phyloP scores from a whole-genome alignment of 2,329 filamentous ascomycete genomes.

The Raffaelea ambrosiae region DNA sequence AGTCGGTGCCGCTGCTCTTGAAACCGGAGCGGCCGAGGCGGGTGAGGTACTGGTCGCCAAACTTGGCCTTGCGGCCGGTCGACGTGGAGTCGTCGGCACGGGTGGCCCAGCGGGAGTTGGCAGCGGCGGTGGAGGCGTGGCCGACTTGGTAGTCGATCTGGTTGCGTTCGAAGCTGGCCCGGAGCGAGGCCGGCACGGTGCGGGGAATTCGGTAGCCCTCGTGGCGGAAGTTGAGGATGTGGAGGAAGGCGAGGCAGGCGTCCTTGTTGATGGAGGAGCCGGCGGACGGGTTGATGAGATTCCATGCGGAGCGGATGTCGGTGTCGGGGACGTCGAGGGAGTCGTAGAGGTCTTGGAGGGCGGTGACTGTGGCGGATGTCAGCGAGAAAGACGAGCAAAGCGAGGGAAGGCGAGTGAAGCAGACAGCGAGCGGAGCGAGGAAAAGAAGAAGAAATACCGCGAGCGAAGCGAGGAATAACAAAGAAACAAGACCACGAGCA shows the following conservation, averaged over 20 bases:
- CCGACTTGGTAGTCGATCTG: constrained; percentile 95
- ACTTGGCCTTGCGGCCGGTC: constrained; percentile 90
- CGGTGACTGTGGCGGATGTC: constrained; percentile 46
- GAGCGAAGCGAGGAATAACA: neutral
- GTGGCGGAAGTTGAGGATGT: constrained; percentile 92
- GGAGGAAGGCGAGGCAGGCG: constrained; percentile 85
- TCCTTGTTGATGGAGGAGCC: constrained; percentile 83
- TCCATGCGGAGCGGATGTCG: constrained; percentile 90
- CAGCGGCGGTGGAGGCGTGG: constrained; percentile 53
- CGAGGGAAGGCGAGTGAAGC: neutral
- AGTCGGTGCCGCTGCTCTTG: constrained; percentile 81
- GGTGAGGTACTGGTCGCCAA: constrained; percentile 92
- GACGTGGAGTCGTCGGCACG: constrained; percentile 70
- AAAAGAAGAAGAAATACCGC: neutral
- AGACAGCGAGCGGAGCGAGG: neutral
- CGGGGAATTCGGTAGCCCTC: constrained; percentile 92
- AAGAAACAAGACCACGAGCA: neutral
- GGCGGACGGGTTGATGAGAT: constrained; percentile 89
- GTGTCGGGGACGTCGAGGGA: constrained; percentile 65
- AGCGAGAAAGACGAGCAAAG: neutral
- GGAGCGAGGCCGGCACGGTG: constrained; percentile 81
- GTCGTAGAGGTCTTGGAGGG: constrained; percentile 77
- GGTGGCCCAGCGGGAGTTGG: constrained; percentile 63
- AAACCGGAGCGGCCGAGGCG: constrained; percentile 78
- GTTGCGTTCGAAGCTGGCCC: constrained; percentile 87